These are phyloP conservation scores for Xanthoconium separans DNA, from an alignment of 1,284 basidiomycete genomes.

Conservation along the genomic window DNA sequence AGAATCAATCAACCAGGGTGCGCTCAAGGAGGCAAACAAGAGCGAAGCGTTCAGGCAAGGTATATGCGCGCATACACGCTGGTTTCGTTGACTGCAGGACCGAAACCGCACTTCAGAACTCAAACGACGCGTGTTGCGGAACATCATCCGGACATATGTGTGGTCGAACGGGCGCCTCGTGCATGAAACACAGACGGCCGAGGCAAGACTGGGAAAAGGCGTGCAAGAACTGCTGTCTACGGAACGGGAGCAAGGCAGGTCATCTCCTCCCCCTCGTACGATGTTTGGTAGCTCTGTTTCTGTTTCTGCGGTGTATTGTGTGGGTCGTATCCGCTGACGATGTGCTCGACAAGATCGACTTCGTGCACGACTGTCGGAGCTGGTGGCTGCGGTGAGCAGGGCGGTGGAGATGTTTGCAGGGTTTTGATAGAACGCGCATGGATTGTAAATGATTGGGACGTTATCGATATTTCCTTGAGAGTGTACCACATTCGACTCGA, in stretches of 20 bases:
- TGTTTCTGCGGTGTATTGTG: not conserved
- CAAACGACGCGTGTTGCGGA: constrained; percentile 20
- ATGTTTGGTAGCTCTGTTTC: constrained; percentile 22
- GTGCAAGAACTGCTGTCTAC: constrained; percentile 25
- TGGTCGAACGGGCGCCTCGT: constrained; percentile 28
- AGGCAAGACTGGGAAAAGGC: constrained; percentile 17
- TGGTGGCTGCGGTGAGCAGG: constrained; percentile 27
- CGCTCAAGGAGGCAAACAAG: constrained; percentile 20
- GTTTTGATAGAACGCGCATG: constrained; percentile 10
- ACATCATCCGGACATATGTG: constrained; percentile 18
- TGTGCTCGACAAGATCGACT: constrained; percentile 20
- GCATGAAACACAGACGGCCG: constrained; percentile 16
- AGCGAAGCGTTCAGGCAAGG: constrained; percentile 33
- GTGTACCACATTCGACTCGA: not conserved
- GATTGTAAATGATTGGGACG: constrained; percentile 22
- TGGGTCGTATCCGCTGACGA: constrained; percentile 12
- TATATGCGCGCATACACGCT: constrained; percentile 33
- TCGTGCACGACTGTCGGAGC: constrained; percentile 21
- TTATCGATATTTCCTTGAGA: constrained; percentile 8
- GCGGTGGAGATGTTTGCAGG: constrained; percentile 27
- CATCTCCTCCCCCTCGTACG: constrained; percentile 16
- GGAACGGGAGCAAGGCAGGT: constrained; percentile 44
- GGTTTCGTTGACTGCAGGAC: constrained; percentile 12
- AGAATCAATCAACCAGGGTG: constrained; percentile 15
- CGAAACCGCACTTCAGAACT: constrained; percentile 18